Evolutionary conservation across 208 protist species (phyloP).

Genomic region (Crithidia fasciculata): DNA sequence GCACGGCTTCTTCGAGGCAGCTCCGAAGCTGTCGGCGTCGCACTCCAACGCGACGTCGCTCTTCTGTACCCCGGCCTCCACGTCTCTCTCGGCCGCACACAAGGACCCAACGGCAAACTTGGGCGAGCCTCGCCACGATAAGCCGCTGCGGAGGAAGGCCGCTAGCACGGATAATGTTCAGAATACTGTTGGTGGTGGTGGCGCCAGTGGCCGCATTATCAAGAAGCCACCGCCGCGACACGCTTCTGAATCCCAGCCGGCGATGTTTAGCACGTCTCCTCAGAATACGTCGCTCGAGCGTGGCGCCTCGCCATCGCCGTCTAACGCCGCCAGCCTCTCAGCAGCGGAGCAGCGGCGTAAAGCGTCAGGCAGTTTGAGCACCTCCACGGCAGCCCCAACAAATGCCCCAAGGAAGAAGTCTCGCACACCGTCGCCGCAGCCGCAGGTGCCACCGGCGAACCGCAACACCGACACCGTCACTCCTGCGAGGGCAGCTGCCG

Average conservation of each 20-base stretch:
- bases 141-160: too few relatives aligned
- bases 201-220: neutral
- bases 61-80: constrained; percentile 6
- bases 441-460: neutral
- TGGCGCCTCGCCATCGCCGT: neutral
- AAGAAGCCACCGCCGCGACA: constrained; percentile 12
- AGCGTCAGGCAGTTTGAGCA: neutral
- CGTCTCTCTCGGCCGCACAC: neutral
- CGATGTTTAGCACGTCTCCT: constrained; percentile 8
- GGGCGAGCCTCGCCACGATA: too few relatives aligned
- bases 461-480: neutral
- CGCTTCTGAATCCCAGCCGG: constrained; percentile 1
- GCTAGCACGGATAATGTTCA: neutral
- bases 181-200: too few relatives aligned
- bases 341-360: neutral
- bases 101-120: neutral
- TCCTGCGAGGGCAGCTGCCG: neutral
- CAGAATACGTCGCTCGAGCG: neutral
- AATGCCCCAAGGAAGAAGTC: neutral
- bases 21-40: neutral
- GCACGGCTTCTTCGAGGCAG: neutral
- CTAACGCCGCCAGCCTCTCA: neutral
- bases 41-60: constrained; percentile 1
- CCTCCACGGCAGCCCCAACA: neutral
- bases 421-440: constrained; percentile 8